Base-by-base conservation (phyloP, 2,329 filamentous ascomycete species). In the Pseudophaeomoniella oleicola region DNA sequence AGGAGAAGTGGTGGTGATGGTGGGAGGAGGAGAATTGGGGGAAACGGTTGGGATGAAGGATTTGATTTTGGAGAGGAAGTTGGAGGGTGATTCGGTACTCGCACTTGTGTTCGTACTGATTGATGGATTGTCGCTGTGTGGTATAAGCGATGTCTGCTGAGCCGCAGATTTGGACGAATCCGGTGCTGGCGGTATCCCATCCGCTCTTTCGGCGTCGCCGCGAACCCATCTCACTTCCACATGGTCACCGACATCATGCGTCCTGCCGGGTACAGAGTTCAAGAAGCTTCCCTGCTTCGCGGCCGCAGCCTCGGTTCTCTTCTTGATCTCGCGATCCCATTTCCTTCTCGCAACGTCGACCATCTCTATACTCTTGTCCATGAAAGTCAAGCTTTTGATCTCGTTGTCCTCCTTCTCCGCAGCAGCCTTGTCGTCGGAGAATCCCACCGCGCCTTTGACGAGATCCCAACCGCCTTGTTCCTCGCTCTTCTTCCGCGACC, bases 281-380 rank as follows among this genome's bases (percentile, higher is more conserved):
- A 49, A 43, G 2, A 38, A 36, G 4, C 47, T 46, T 1, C 34
- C 27, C 12, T 31, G 13, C 15, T 22, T 22, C 12, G 34, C 30
- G 16, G 33, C 38, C 12, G 34, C 30, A 16, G 33, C 38, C 19
- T 37, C 16, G n/a, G 37, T 33, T 10, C 22, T 30, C 16, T 35
- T 29, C 4, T 42, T 37, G 35, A 43, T 34, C 36, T 54, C 19
- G 12, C 44, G 46, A 19, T 51, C 46, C 37, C 63, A 67, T 48
- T 66, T 67, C 42, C 53, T 47, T 42, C 50, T 50, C 16, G 64
- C 56, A 37, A 65, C 55, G 30, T 58, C 56, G 1, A 68, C 49
- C 64, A 69, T 69, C 42, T 62, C 52, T 36, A 54, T 52, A 37
- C 63, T 66, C 41, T 62, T 50, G 50, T 69, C 64, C n/a, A 65